These are phyloP conservation scores for Curvularia lunata DNA, from an alignment of 2,329 filamentous ascomycete species.

Conservation along the genomic window DNA sequence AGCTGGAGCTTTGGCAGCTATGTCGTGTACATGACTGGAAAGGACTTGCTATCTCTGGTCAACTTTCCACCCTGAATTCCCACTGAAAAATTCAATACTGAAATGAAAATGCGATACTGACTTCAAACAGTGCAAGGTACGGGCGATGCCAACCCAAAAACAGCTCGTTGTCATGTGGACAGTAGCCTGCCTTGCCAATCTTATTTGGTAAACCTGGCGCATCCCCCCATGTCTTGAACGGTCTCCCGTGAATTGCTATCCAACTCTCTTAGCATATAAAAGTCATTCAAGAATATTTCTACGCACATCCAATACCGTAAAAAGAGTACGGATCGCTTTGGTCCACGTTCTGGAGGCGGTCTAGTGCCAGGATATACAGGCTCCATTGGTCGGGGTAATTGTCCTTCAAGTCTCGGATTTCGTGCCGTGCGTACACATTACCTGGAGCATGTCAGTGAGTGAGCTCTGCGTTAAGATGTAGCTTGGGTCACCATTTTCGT, in stretches of 20 bases:
- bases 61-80: background rate
- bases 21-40: constrained; percentile 27
- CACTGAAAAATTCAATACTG: rapidly evolving
- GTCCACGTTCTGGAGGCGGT: constrained; percentile 69
- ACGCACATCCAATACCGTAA: constrained; percentile 75
- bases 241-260: constrained; percentile 45
- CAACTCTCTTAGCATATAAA: background rate
- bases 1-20: constrained; percentile 27
- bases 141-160: constrained; percentile 88
- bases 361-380: constrained; percentile 75
- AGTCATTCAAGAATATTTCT: background rate
- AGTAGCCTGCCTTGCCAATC: constrained; percentile 65
- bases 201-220: constrained; percentile 44
- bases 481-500: constrained; percentile 23
- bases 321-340: constrained; percentile 72
- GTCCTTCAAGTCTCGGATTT: constrained; percentile 68
- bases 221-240: constrained; percentile 46
- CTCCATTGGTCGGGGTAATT: constrained; percentile 71
- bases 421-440: constrained; percentile 58
- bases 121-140: constrained; percentile 71
- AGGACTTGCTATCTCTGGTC: constrained; percentile 37
- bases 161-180: constrained; percentile 75
- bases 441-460: constrained; percentile 26
- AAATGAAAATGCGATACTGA: constrained; percentile 27
- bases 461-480: rapidly evolving